Evolutionary conservation across 106 monocot genomes (phyloP).

Genomic region (Alisma plantagoaquatica): DNA sequence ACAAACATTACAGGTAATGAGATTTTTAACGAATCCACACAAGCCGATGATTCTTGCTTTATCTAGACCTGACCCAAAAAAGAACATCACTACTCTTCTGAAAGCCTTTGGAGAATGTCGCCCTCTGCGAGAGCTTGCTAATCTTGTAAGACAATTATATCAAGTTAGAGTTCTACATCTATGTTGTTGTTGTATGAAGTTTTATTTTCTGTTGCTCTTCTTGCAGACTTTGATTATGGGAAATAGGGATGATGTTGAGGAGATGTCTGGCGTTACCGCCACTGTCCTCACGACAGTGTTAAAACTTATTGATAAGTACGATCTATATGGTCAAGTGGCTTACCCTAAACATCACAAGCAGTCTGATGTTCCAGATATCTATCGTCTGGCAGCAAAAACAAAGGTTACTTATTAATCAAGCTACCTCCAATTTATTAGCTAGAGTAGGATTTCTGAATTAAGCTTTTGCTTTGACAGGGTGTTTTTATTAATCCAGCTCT

Average conservation of each 20-base stretch:
- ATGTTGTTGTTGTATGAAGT: not conserved
- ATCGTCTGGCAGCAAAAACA: conserved; percentile 82
- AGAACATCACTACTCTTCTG: conserved; percentile 93
- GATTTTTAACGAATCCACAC: conserved; percentile 94
- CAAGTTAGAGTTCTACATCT: not conserved
- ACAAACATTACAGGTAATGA: conserved; percentile 46
- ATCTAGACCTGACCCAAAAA: conserved; percentile 89
- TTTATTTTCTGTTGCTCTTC: not conserved
- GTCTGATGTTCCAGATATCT: conserved; percentile 85
- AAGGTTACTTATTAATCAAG: conserved; percentile 55
- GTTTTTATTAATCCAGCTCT: conserved; percentile 97
- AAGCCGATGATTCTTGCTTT: conserved; percentile 94
- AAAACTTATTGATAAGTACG: conserved; percentile 93
- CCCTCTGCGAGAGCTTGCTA: conserved; percentile 77
- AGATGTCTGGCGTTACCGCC: conserved; percentile 67
- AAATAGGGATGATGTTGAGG: conserved; percentile 93
- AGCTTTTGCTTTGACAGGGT: too few species aligned
- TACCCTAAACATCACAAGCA: conserved; percentile 92
- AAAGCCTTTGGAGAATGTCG: conserved; percentile 96
- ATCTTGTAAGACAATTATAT: conserved; percentile 87
- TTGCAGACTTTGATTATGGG: conserved; percentile 95
- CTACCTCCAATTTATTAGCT: too few species aligned
- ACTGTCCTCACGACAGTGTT: conserved; percentile 78
- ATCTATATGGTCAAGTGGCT: conserved; percentile 83
- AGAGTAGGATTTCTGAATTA: too few species aligned